Base-by-base conservation (phyloP, 257 asterid species). In the Fraxinus anomala region DNA sequence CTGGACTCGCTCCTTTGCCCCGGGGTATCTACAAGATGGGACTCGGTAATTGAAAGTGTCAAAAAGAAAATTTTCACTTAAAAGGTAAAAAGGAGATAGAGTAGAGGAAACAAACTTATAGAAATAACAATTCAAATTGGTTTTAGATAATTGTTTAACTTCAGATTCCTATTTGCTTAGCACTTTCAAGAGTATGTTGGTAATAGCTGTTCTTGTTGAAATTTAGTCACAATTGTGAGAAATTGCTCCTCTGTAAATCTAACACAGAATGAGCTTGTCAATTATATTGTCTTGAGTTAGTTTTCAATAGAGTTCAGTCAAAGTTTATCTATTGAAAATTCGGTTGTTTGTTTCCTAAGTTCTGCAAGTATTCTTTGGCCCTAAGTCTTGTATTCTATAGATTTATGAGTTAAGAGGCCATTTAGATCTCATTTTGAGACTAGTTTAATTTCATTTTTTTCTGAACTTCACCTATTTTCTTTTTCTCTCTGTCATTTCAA, bases 281-380 rank as follows among this genome's bases (percentile, higher is more conserved):
- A 40, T 2, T 21, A 6, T 34, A 51, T 51, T 23, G 11, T 40
- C 21, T 2, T 2, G 44, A 37, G 47, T n/a, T 71, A 21, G 19
- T 71, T 17, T 23, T 37, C 36, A 37, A 23, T 51, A 51, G 23
- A 19, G 63, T 51, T 51, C 23, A 39, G 75, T 30, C 40, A 9
- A 39, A 40, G 75, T 39, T 71, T 71, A 17, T 34, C 26, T 70
- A 19, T 0, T 70, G 63, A 47, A 49, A 73, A 26, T 73, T 51
- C 63, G 8, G 10, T 51, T 51, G 2, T 19, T 51, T 51, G 63
- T 51, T 51, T 51, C 9, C 63, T 4, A 6, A 5, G 63, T 39
- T 51, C 63, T 19, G 63, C 63, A 51, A 51, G 23, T 51, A 19
- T 51, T 51, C 21, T 4, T 73, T 14, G 31, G 68, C 47, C 68